These are phyloP conservation scores for Lasiodiplodia sp. DNA, from an alignment of 2,329 filamentous ascomycete species.

Conservation along the genomic window DNA sequence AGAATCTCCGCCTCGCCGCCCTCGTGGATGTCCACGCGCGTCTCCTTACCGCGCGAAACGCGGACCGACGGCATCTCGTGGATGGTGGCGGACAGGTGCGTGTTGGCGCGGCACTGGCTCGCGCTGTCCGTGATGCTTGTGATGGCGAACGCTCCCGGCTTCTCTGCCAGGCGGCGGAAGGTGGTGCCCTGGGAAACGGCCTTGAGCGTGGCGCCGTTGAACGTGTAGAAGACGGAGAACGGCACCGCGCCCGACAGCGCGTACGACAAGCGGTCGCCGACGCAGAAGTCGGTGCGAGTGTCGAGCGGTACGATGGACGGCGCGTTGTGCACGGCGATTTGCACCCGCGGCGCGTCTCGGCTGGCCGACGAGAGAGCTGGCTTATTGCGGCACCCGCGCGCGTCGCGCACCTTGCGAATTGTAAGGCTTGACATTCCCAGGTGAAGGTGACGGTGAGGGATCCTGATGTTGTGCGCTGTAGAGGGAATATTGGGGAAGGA, in stretches of 20 bases:
- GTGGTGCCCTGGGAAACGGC: constrained; percentile 80
- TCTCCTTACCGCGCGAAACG: constrained; percentile 82
- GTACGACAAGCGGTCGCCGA: constrained; percentile 93
- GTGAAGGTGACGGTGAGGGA: constrained; percentile 83
- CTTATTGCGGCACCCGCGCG: constrained; percentile 82
- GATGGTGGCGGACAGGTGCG: constrained; percentile 81
- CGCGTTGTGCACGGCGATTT: constrained; percentile 91
- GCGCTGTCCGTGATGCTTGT: constrained; percentile 87
- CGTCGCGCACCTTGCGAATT: constrained; percentile 88
- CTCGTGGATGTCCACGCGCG: constrained; percentile 92
- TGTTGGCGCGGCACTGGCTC: constrained; percentile 82
- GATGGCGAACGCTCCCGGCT: constrained; percentile 86
- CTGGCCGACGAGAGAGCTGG: constrained; percentile 59
- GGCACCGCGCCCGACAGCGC: constrained; percentile 89
- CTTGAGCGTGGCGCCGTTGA: constrained; percentile 79
- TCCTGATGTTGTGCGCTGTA: constrained; percentile 78
- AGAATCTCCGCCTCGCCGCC: constrained; percentile 91
- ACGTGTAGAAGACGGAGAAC: constrained; percentile 92
- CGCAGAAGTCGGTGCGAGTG: constrained; percentile 86
- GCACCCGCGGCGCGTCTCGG: constrained; percentile 75
- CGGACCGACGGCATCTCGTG: constrained; percentile 91
- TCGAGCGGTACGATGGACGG: constrained; percentile 90
- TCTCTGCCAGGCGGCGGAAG: constrained; percentile 92
- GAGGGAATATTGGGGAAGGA: constrained; percentile 80
- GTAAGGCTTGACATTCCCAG: constrained; percentile 89